Evolutionary conservation across 441 rosid species (phyloP).

Genomic region (Pelargonium fulgidum): DNA sequence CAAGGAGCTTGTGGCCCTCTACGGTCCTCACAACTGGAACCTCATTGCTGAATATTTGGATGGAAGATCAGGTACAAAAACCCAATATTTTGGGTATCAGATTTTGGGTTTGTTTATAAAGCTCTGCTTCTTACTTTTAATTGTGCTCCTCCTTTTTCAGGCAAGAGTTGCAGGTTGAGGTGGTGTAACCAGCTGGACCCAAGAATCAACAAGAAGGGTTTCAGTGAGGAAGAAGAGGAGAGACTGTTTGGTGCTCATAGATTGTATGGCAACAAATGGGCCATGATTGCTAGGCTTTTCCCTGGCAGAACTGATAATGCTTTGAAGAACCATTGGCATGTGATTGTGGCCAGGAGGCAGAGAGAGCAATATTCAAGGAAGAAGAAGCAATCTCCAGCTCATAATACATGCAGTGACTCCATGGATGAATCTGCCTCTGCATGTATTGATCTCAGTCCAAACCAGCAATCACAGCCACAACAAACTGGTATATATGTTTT

Average conservation of each 20-base stretch:
- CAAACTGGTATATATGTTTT: no score
- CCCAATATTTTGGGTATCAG: neutral
- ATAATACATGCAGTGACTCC: neutral
- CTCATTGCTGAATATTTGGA: slow-evolving; percentile 69
- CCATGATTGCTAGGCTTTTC: slow-evolving; percentile 77
- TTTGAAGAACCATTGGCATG: slow-evolving; percentile 89
- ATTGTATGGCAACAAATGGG: slow-evolving; percentile 85
- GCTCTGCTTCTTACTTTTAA: neutral
- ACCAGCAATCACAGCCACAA: no score
- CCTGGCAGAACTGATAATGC: slow-evolving; percentile 88
- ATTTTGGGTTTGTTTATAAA: neutral
- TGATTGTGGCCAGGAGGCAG: slow-evolving; percentile 70
- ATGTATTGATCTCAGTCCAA: neutral
- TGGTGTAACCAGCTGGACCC: slow-evolving; percentile 92
- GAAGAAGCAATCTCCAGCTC: slow-evolving; percentile 27
- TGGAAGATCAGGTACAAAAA: slow-evolving; percentile 67
- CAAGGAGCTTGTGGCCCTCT: slow-evolving; percentile 61
- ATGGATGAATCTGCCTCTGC: neutral
- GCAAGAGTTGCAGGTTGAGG: slow-evolving; percentile 77
- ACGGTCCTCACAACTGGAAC: slow-evolving; percentile 90
- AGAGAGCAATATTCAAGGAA: slow-evolving; percentile 56
- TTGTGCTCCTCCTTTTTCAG: slow-evolving; percentile 21
- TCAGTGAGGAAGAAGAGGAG: slow-evolving; percentile 77
- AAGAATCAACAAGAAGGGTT: slow-evolving; percentile 63
- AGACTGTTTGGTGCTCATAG: slow-evolving; percentile 72